A percentile compares a stretch with the other conserved stretches of the same genome.
Evolutionary conservation across 2,329 filamentous ascomycete genomes (phyloP).

Genomic region (Pyrenochaeta sp.): DNA sequence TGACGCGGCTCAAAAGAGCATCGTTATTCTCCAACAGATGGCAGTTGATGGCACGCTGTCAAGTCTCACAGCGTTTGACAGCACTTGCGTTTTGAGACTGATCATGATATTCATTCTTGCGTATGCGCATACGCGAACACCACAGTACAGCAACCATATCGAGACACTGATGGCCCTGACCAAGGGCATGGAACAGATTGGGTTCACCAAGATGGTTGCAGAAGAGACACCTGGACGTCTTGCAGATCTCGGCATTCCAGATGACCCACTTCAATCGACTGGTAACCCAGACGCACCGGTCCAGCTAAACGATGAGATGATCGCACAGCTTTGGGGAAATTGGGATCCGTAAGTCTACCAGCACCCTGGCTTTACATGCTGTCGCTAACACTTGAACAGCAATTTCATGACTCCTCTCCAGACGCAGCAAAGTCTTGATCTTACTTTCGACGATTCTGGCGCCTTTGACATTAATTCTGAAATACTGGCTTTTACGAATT

Average conservation of each 20-base stretch:
- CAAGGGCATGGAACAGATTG: constrained; percentile 41
- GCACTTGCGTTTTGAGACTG: constrained; percentile 42
- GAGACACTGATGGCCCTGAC: constrained; percentile 31
- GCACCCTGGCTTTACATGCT: neutral
- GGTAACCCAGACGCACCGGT: constrained; percentile 16
- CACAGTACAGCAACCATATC: constrained; percentile 37
- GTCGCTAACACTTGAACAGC: constrained; percentile 17
- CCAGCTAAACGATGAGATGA: constrained; percentile 35
- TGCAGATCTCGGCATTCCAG: constrained; percentile 37
- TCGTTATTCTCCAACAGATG: constrained; percentile 40
- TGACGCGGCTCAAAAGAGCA: constrained; percentile 40
- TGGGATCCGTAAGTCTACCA: constrained; percentile 37
- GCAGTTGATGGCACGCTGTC: constrained; percentile 32
- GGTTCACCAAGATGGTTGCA: constrained; percentile 44
- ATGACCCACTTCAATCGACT: constrained; percentile 10
- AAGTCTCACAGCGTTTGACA: constrained; percentile 45
- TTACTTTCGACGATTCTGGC: constrained; percentile 41
- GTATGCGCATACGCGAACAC: constrained; percentile 37
- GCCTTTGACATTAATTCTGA: constrained; percentile 42
- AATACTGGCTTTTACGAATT: constrained; percentile 37
- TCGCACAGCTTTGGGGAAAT: constrained; percentile 42
- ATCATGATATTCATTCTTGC: constrained; percentile 47
- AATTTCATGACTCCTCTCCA: constrained; percentile 44
- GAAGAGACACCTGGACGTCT: constrained; percentile 44
- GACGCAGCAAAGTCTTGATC: constrained; percentile 41